Evolutionary conservation across 176 grass and related monocot species (phyloP), one percentile per base, ranked within the genome.

Genomic region (Neostapfia colusana): DNA sequence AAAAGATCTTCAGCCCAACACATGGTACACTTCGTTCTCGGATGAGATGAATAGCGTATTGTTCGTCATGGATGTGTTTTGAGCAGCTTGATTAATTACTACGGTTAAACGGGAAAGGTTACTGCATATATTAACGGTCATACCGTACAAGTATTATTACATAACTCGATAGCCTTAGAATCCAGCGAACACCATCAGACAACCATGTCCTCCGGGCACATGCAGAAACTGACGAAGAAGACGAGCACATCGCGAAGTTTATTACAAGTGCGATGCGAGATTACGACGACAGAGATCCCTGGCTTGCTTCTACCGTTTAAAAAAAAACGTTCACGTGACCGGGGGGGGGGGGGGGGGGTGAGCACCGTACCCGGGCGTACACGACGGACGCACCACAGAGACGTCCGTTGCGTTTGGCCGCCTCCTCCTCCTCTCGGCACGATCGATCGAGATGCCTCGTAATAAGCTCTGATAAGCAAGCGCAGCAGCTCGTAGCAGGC

Each of bases 341-440:
- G 31, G 31, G n/a, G n/a, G n/a, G n/a, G n/a, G n/a, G n/a, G n/a
- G n/a, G n/a, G n/a, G n/a, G n/a, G n/a, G 31, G 31, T 3, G 3
- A 60, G 26, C 65, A 12, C 9, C 5, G 5, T 27, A 14, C 57
- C 34, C 63, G 45, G 42, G 40, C 76, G 9, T 8, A 14, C 17
- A 5, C 6, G 15, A n/a, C n/a, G n/a, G n/a, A n/a, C 13, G 11
- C 6, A 1, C 57, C 27, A 3, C 31, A 10, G 49, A 10, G 31
- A 1, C 31, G 15, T 23, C 69, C 79, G 45, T 82, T 64, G 45
- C 79, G 27, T 63, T 73, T 81, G 79, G 68, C 15, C 43, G 18
- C 42, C 18, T 71, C 62, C 54, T 42, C 48, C 4, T 31, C 31
- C 2, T 1, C 31, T 55, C 20, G 16, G 1, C 39, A 28, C 3